A percentile compares a stretch with the other conserved stretches of the same genome.
These are phyloP conservation scores for Heritiera fomes DNA, from an alignment of 345 rosid species.

Conservation along the genomic window DNA sequence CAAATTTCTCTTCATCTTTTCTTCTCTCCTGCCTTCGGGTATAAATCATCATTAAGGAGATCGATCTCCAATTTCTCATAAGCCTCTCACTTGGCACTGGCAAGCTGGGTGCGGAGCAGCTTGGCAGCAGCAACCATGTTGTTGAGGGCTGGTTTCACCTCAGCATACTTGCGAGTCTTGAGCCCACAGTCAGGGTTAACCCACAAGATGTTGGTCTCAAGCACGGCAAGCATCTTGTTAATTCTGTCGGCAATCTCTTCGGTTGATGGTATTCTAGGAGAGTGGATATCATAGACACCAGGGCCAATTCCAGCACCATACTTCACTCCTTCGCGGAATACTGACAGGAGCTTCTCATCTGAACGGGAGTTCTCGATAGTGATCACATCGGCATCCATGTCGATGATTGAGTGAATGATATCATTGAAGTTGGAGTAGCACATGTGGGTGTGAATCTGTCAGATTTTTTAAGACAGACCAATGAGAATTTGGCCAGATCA, in stretches of 20 bases:
- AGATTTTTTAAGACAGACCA: background rate
- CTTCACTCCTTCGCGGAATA: slow-evolving; percentile 98
- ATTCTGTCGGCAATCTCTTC: slow-evolving; percentile 92
- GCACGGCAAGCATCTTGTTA: slow-evolving; percentile 94
- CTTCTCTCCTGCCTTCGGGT: background rate
- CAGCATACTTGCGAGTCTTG: slow-evolving; percentile 85
- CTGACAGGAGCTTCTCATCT: slow-evolving; percentile 93
- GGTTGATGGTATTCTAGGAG: slow-evolving; percentile 86
- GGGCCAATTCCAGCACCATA: slow-evolving; percentile 97
- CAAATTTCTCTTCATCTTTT: background rate
- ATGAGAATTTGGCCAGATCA: background rate
- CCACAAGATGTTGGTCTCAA: slow-evolving; percentile 86
- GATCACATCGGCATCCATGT: slow-evolving; percentile 97
- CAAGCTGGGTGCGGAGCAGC: slow-evolving; percentile 80
- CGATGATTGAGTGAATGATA: slow-evolving; percentile 89
- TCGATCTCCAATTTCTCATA: slow-evolving; percentile 5
- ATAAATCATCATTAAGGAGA: slow-evolving; percentile 11
- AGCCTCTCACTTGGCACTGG: slow-evolving; percentile 68
- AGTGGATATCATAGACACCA: slow-evolving; percentile 94
- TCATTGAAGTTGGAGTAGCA: slow-evolving; percentile 98
- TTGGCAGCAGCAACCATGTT: slow-evolving; percentile 92
- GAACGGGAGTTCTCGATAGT: slow-evolving; percentile 98
- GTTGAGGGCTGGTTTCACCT: slow-evolving; percentile 84
- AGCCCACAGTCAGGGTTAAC: slow-evolving; percentile 97
- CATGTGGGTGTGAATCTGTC: slow-evolving; percentile 95